phyloP scores from a whole-genome alignment of 106 monocot species.

The Cymbidium sinense region DNA sequence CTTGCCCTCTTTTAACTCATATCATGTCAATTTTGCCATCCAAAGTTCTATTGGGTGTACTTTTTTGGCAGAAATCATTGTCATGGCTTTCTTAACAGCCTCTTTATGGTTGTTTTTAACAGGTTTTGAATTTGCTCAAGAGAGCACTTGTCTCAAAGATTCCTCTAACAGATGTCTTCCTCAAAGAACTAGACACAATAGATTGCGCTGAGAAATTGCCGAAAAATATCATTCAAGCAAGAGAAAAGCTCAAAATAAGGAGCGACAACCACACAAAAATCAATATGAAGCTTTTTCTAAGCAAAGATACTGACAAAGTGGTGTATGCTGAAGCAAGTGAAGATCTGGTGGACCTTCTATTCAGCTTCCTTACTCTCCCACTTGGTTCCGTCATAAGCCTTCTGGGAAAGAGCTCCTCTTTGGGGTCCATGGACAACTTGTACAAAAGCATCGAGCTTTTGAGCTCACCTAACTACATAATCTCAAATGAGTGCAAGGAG shows the following conservation, averaged over 20 bases:
- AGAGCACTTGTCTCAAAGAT: conserved; percentile 19
- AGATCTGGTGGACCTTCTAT: conserved; percentile 34
- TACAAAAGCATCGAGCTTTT: conserved; percentile 32
- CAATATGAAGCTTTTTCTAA: conserved; percentile 26
- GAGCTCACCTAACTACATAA: conserved; percentile 14
- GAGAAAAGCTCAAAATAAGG: conserved; percentile 7
- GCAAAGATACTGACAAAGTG: conserved; percentile 19
- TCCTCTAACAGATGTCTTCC: conserved; percentile 29
- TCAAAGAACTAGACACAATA: conserved; percentile 8
- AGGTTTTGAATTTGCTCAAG: conserved; percentile 32
- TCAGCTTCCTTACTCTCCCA: conserved; percentile 44
- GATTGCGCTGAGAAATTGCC: conserved; percentile 3
- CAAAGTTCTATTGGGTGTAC: no score
- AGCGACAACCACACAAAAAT: conserved; percentile 6
- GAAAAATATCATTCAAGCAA: conserved; percentile 7
- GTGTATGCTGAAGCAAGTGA: conserved; percentile 48
- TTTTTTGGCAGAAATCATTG: no score
- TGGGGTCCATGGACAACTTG: conserved; percentile 32
- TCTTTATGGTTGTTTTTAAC: neutral
- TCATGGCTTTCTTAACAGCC: no score
- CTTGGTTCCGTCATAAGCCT: conserved; percentile 30
- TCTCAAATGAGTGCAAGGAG: conserved; percentile 16
- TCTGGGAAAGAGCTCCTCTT: conserved; percentile 13
- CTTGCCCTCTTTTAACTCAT: no score
- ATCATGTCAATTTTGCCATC: no score